Base-by-base conservation (phyloP, 257 asterid genomes). In the Nicotiana attenuata region DNA sequence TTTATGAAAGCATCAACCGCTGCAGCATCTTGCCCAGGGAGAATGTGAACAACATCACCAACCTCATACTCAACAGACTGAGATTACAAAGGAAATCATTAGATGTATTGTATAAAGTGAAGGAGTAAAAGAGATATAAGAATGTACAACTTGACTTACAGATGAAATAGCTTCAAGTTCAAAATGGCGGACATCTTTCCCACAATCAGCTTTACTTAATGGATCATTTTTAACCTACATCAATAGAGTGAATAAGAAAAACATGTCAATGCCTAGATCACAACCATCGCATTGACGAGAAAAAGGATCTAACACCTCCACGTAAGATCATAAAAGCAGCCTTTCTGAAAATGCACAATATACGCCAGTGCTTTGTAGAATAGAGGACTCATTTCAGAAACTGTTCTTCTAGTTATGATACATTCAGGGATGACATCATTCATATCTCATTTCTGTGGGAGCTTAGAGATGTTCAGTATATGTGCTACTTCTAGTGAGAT, bases 121-220 rank as follows among this genome's bases (percentile, higher is more conserved):
- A 65, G 50, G 63, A 24, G 78, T 47, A 65, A 65, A 80, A 26
- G 47, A 65, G 19, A 80, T 53, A 16, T 26, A 38, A 81, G 80
- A 81, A 82, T 64, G 80, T 68, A 83, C 75, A 80, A 81, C 78
- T 76, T n/a, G 45, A 84, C 97, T 92, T 90, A 96, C 99, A 67
- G 95, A 90, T 84, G 99, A 94, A 91, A 90, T 93, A 87, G 94
- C 92, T 87, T 94, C 97, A 84, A 96, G 92, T 85, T 96, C 99
- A 80, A 96, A 82, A 89, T 94, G 98, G 28, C 88, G 91, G 24
- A 96, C 97, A 85, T 94, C 99, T 90, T 92, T 96, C 80, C 91
- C 93, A 28, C 88, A 82, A 56, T 84, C 94, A 68, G 80, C 85
- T 84, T 87, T 88, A 85, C 91, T 88, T 86, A 94, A 85, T 7